Percentiles rank a stretch among this genome's conserved stretches.
Conservation (phyloP, 2,329 filamentous ascomycete genomes). For the Emericellopsis atlantica region DNA sequence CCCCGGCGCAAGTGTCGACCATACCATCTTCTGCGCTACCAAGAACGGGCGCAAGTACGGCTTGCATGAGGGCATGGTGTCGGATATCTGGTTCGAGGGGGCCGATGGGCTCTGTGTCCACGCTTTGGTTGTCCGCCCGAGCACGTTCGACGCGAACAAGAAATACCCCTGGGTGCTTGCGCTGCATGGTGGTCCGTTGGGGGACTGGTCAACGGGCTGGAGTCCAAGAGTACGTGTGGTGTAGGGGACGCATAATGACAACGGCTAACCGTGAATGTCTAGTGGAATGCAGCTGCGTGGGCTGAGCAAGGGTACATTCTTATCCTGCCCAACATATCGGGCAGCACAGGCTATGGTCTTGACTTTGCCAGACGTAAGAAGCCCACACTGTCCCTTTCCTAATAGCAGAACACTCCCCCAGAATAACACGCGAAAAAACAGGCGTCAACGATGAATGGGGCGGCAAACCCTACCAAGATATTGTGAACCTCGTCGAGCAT, state of each 20-base stretch:
- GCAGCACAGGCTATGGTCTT: slow-evolving; percentile 42
- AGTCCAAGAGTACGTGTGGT: slow-evolving; percentile 22
- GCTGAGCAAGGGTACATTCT: slow-evolving; percentile 50
- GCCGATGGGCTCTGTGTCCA: slow-evolving; percentile 21
- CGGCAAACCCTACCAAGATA: slow-evolving; percentile 39
- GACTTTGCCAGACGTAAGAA: slow-evolving; percentile 17
- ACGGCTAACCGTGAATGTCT: slow-evolving; percentile 1
- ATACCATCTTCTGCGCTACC: slow-evolving; percentile 16
- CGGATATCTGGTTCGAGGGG: slow-evolving; percentile 27
- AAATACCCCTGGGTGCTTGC: slow-evolving; percentile 24
- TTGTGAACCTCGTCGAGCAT: slow-evolving; percentile 38
- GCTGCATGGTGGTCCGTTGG: slow-evolving; percentile 27
- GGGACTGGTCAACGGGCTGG: slow-evolving; percentile 40
- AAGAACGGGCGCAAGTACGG: slow-evolving; percentile 17
- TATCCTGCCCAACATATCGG: slow-evolving; percentile 45
- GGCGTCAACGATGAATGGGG: slow-evolving; percentile 37
- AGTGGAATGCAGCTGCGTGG: slow-evolving; percentile 42
- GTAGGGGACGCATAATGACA: neutral
- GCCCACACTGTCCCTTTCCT: neutral
- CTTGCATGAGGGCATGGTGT: slow-evolving; percentile 20
- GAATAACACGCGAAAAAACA: slow-evolving; percentile 14
- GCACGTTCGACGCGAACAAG: slow-evolving; percentile 19
- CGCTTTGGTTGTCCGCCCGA: slow-evolving; percentile 24
- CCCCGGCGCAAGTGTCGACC: slow-evolving; percentile 7
- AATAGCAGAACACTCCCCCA: slow-evolving; percentile 7